Conservation (phyloP, 2,329 filamentous ascomycete species). For the Cladophialophora psammophila region DNA sequence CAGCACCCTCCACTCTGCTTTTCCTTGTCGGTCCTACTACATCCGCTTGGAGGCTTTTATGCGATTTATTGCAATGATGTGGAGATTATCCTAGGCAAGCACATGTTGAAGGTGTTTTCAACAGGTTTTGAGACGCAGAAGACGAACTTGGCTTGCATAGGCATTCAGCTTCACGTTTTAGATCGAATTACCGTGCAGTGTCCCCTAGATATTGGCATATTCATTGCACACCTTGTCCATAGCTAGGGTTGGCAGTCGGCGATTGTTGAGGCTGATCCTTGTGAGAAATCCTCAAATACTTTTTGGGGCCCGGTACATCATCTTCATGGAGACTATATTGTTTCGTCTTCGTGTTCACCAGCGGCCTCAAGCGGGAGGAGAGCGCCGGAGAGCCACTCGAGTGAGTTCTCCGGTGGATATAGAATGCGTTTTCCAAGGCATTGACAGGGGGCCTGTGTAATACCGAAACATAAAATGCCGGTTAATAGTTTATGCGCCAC, state of each 20-base stretch:
- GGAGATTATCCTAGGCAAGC: background rate
- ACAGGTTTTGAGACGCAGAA: background rate
- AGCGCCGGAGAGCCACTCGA: background rate
- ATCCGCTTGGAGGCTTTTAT: background rate
- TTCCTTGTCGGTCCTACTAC: background rate
- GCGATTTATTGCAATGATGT: background rate
- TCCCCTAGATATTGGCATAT: background rate
- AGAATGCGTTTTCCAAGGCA: background rate
- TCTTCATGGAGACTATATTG: background rate
- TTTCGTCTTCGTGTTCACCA: background rate
- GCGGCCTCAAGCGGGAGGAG: background rate
- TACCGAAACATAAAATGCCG: background rate
- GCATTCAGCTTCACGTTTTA: background rate
- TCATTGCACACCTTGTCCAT: background rate
- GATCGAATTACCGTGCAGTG: background rate
- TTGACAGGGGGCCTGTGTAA: background rate
- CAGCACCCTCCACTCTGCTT: background rate
- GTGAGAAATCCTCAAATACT: background rate
- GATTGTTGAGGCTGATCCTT: background rate
- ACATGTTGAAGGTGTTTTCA: background rate
- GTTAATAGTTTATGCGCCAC: background rate
- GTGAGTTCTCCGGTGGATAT: background rate
- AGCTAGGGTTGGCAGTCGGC: background rate
- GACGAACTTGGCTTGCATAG: background rate
- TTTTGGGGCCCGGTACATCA: background rate